phyloP scores from a whole-genome alignment of 257 asterid genomes.

The Solanum bulbocastanum region DNA sequence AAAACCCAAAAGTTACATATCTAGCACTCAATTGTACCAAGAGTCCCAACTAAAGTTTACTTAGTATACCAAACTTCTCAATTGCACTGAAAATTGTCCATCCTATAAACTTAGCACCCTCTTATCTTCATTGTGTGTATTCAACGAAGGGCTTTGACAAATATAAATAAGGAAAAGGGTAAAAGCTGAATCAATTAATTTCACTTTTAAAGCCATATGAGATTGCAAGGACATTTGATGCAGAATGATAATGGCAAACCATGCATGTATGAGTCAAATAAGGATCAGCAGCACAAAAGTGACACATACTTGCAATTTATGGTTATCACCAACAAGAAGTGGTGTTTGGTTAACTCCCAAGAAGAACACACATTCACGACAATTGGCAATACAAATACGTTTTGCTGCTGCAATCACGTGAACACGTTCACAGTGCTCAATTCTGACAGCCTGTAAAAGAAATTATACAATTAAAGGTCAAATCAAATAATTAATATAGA shows the following conservation, averaged over 20 bases:
- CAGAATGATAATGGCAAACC: neutral
- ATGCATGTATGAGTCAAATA: neutral
- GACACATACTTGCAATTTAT: conserved; percentile 71
- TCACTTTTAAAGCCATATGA: neutral
- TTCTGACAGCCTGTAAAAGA: conserved; percentile 69
- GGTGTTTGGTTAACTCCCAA: conserved; percentile 89
- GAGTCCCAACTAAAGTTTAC: neutral
- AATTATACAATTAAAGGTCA: neutral
- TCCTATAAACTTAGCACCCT: neutral
- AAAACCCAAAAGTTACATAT: neutral
- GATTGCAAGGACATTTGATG: neutral
- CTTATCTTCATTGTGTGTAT: neutral
- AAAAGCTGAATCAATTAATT: neutral
- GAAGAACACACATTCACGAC: conserved; percentile 93
- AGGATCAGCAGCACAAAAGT: neutral
- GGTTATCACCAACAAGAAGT: conserved; percentile 94
- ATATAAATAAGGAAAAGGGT: neutral
- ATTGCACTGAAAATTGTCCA: neutral
- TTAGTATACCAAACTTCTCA: neutral
- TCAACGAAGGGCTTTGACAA: neutral
- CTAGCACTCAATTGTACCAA: neutral
- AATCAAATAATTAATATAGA: neutral
- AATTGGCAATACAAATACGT: conserved; percentile 85
- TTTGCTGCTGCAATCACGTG: conserved; percentile 85
- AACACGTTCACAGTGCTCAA: conserved; percentile 97